Evolutionary conservation across 2,329 filamentous ascomycete genomes (phyloP).

Genomic region (Calonectria pteridis): DNA sequence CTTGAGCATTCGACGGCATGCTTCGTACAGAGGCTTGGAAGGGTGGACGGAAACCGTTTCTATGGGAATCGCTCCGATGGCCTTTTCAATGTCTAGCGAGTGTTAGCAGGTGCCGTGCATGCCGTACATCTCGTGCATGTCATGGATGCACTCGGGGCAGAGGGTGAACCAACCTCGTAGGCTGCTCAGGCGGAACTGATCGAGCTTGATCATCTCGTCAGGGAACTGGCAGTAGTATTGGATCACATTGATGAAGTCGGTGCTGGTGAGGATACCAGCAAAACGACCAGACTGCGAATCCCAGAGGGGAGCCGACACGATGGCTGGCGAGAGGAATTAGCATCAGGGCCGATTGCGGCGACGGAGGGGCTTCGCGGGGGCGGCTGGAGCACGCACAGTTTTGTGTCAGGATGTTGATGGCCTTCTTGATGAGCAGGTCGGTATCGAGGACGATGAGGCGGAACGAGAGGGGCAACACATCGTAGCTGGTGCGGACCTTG

Average conservation of each 20-base stretch:
- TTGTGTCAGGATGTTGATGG: constrained; percentile 92
- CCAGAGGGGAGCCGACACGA: constrained; percentile 97
- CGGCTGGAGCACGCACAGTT: constrained; percentile 74
- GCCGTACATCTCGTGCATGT: not conserved
- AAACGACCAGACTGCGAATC: constrained; percentile 94
- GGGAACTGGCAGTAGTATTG: constrained; percentile 99
- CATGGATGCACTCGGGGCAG: not conserved
- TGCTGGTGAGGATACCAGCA: constrained; percentile 92
- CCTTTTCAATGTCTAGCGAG: constrained; percentile 87
- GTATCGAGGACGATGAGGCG: constrained; percentile 97
- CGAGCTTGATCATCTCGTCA: constrained; percentile 88
- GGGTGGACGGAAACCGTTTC: constrained; percentile 98
- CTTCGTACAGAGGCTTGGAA: constrained; percentile 91
- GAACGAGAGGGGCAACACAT: constrained; percentile 96
- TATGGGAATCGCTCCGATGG: constrained; percentile 89
- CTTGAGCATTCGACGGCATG: constrained; percentile 92
- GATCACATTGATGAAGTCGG: constrained; percentile 98
- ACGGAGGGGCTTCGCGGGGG: constrained; percentile 6
- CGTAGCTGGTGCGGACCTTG: constrained; percentile 95
- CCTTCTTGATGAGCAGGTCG: constrained; percentile 95
- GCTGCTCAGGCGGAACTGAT: constrained; percentile 93
- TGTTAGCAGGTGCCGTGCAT: constrained; percentile 33
- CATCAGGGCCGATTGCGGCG: constrained; percentile 10
- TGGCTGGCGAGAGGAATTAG: constrained; percentile 69
- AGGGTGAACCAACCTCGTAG: constrained; percentile 75